A percentile compares a stretch with the other conserved stretches of the same genome.
These are phyloP conservation scores for Trichoderma reesei DNA, from an alignment of 495 filamentous ascomycete genomes.

Conservation along the genomic window DNA sequence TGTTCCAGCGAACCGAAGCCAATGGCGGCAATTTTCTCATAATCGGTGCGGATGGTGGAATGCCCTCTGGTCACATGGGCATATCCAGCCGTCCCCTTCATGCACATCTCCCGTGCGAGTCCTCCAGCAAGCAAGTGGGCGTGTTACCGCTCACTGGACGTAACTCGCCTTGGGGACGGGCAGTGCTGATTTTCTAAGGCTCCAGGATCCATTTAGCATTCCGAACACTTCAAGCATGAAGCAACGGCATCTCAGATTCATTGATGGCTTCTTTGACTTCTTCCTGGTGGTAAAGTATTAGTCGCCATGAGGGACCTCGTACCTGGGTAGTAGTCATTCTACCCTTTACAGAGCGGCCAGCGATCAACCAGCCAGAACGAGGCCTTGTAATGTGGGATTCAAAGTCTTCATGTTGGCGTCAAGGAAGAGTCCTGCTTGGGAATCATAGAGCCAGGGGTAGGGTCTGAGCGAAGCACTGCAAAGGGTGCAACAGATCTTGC, in stretches of 20 bases:
- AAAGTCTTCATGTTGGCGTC: too few relatives aligned
- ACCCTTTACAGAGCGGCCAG: too few relatives aligned
- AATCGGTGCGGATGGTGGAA: neutral
- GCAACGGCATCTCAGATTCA: neutral
- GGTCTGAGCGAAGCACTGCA: neutral
- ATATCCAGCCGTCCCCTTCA: neutral
- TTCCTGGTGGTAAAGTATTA: neutral
- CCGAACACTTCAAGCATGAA: neutral
- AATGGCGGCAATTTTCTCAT: neutral
- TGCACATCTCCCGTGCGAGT: neutral
- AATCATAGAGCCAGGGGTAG: too few relatives aligned
- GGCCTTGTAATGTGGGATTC: neutral
- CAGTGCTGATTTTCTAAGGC: too few relatives aligned
- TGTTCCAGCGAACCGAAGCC: neutral
- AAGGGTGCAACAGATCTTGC: neutral
- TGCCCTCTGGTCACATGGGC: neutral
- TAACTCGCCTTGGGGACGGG: neutral
- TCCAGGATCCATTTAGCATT: neutral
- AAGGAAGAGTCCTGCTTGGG: too few relatives aligned
- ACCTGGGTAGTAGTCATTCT: too few relatives aligned
- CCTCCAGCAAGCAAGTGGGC: neutral
- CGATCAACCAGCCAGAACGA: neutral
- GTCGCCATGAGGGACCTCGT: too few relatives aligned
- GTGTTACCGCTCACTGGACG: neutral
- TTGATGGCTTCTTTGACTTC: neutral